phyloP scores from a whole-genome alignment of 768 basidiomycete species.

The Calvatia gigantea region DNA sequence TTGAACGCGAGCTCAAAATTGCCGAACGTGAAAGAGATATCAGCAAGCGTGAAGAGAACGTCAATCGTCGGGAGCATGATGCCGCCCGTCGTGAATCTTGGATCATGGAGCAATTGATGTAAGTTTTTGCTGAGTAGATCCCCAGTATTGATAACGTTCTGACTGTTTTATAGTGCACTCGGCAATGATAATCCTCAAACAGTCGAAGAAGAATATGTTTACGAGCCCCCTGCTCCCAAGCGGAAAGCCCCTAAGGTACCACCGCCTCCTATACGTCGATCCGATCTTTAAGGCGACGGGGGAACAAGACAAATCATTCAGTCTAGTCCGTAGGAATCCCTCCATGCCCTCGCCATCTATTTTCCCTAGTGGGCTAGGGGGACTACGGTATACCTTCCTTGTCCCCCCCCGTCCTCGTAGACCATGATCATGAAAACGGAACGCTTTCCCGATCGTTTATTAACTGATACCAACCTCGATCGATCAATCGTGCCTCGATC shows the following conservation, averaged over 20 bases:
- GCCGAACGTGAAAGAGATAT: conserved; percentile 85
- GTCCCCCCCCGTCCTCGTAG: conserved; percentile 69
- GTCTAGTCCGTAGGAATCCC: conserved; percentile 71
- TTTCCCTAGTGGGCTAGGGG: conserved; percentile 92
- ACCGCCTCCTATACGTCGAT: conserved; percentile 79
- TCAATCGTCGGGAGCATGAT: conserved; percentile 85
- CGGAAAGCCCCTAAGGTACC: conserved; percentile 91
- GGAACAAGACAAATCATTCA: conserved; percentile 46
- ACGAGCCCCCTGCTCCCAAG: conserved; percentile 65
- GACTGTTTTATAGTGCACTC: conserved; percentile 42
- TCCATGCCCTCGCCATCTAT: conserved; percentile 42
- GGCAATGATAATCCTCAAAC: conserved; percentile 63
- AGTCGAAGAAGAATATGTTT: conserved; percentile 79
- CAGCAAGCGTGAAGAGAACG: conserved; percentile 78
- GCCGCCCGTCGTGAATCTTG: conserved; percentile 82
- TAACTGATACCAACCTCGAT: conserved; percentile 25
- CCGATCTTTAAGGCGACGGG: conserved; percentile 96
- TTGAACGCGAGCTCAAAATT: conserved; percentile 83
- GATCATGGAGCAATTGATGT: conserved; percentile 95
- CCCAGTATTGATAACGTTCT: background rate
- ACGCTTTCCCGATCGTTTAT: conserved; percentile 32
- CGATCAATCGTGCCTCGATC: conserved; percentile 29
- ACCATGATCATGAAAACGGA: conserved; percentile 34
- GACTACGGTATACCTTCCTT: conserved; percentile 69
- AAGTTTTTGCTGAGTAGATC: conserved; percentile 24